Percentiles rank a stretch among this genome's conserved stretches.
Conservation (phyloP, 495 filamentous ascomycete genomes). For the Penicillium robsamsonii region DNA sequence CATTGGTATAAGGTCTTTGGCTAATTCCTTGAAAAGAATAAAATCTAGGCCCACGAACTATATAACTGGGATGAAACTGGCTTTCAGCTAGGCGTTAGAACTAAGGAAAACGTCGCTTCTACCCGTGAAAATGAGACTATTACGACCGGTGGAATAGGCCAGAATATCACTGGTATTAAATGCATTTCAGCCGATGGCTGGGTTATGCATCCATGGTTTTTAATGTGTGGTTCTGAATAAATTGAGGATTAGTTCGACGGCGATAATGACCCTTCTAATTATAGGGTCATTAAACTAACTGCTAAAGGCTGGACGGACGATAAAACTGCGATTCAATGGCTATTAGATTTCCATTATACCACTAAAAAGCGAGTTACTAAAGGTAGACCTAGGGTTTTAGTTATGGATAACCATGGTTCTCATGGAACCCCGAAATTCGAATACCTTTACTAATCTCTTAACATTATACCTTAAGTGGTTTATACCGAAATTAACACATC, state of each 20-base stretch:
- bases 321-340: background rate
- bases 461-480: background rate
- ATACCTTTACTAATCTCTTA: background rate
- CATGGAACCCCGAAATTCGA: background rate
- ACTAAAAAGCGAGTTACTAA: background rate
- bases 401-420: background rate
- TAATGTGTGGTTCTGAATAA: background rate
- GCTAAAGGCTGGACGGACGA: background rate
- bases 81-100: too few relatives aligned
- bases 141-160: too few relatives aligned
- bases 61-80: too few relatives aligned
- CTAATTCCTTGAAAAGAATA: too few relatives aligned
- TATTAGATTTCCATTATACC: background rate
- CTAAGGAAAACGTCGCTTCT: too few relatives aligned
- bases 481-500: background rate
- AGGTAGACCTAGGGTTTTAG: background rate
- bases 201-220: conserved; percentile 2
- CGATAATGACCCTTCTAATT: too few relatives aligned
- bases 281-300: background rate
- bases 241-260: background rate
- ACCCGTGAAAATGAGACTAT: too few relatives aligned
- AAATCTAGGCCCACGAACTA: too few relatives aligned
- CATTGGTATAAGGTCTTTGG: too few relatives aligned
- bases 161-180: background rate
- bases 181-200: background rate